These are phyloP conservation scores for Periconia sp. DNA, from an alignment of 2,329 filamentous ascomycete species.

Conservation along the genomic window DNA sequence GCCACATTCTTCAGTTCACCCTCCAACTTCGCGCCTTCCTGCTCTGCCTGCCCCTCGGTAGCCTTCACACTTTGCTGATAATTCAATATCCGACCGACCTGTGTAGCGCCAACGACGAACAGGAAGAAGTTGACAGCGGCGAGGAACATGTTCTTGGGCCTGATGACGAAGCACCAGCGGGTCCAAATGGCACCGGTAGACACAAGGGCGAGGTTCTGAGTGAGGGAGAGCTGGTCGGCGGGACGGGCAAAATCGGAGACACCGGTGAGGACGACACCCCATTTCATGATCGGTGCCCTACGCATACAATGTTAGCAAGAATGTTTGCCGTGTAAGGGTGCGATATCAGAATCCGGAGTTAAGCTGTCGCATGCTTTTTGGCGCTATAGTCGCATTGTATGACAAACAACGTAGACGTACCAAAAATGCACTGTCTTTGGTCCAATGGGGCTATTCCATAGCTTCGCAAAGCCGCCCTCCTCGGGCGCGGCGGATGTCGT, in stretches of 20 bases:
- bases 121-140: slow-evolving; percentile 99
- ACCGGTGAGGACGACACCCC: slow-evolving; percentile 90
- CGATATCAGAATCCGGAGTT: neutral
- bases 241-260: slow-evolving; percentile 91
- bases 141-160: slow-evolving; percentile 88
- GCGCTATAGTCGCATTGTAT: neutral
- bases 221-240: slow-evolving; percentile 88
- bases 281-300: slow-evolving; percentile 95
- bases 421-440: slow-evolving; percentile 94
- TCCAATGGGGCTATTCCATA: slow-evolving; percentile 61
- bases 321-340: neutral
- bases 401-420: slow-evolving; percentile 57
- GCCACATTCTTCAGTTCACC: slow-evolving; percentile 38
- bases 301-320: too few species aligned
- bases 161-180: slow-evolving; percentile 97
- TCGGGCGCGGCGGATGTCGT: slow-evolving; percentile 67
- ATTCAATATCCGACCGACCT: slow-evolving; percentile 77
- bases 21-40: slow-evolving; percentile 42
- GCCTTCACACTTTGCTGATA: slow-evolving; percentile 68
- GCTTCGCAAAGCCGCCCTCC: slow-evolving; percentile 69
- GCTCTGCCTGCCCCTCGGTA: slow-evolving; percentile 46
- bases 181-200: slow-evolving; percentile 97
- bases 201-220: slow-evolving; percentile 89
- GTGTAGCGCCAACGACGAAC: slow-evolving; percentile 81
- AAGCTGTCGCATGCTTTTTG: too few species aligned